Base-by-base conservation (phyloP, 352 stramenopile species). In the Globisporangium heterothallicum region DNA sequence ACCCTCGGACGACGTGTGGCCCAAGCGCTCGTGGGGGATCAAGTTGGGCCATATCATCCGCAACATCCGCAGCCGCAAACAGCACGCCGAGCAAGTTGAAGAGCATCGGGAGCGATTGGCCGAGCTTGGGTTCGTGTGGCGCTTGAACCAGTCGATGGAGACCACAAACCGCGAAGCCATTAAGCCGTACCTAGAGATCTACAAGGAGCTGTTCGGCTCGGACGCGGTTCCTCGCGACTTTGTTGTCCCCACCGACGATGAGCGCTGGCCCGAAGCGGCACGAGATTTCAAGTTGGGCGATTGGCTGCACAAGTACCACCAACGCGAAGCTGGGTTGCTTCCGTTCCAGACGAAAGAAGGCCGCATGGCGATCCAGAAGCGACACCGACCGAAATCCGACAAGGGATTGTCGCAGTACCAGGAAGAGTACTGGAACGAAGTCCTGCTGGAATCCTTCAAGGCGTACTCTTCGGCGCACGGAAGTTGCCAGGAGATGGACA, bases 121-220 rank as follows among this genome's bases (percentile, higher is more conserved):
- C 35, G 67, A 81, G 14, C 64, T 98, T 18, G 93, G 91, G 9
- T 98, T 98, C 63, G 69, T 90, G 24, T 98, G 93, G 90, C 81
- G 75, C n/a, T 66, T 86, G n/a, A 71, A 82, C 41, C 65, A 84
- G 46, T 78, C 67, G 12, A 67, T 66, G 4, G 68, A 64, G 22
- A 56, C 64, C 19, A 78, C 63, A 21, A 78, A 77, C 41, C 74
- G 73, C 30, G 72, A 86, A 6, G 64, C 84, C 32, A 75, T 84
- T 21, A 62, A 79, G 25, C 64, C 74, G 14, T 84, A 78, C 42
- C 53, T 86, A 10, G 49, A 63, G 19, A 58, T 96, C 13, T 98
- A 90, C 70, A 86, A 90, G 61, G 54, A 84, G 29, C 69, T 94
- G 26, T 82, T 94, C 58, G 84, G 76, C 24, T 18, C 74, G 54